Percentiles rank a stretch among this genome's conserved stretches.
phyloP scores from a whole-genome alignment of 2,329 filamentous ascomycete genomes.

The Alternaria brassicicola region DNA sequence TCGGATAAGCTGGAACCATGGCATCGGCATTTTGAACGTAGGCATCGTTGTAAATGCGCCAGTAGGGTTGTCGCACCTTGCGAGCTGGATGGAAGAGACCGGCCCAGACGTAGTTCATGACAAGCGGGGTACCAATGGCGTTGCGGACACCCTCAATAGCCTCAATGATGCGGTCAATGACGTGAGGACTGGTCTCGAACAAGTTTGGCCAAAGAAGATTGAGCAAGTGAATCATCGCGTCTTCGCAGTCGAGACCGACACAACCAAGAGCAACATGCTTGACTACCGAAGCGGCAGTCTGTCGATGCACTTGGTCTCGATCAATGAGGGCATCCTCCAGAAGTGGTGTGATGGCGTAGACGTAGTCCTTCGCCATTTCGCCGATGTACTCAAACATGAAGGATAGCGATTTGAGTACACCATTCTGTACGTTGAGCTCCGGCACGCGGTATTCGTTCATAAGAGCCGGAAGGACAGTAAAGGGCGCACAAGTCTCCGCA shows the following conservation, averaged over 20 bases:
- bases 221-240: slow-evolving; percentile 96
- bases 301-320: slow-evolving; percentile 95
- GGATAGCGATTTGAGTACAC: slow-evolving; percentile 93
- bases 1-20: slow-evolving; percentile 96
- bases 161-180: slow-evolving; percentile 97
- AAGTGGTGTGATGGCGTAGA: slow-evolving; percentile 94
- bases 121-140: slow-evolving; percentile 86
- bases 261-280: slow-evolving; percentile 98
- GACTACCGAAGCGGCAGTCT: slow-evolving; percentile 94
- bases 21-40: slow-evolving; percentile 93
- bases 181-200: slow-evolving; percentile 96
- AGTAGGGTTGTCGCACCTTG: slow-evolving; percentile 94
- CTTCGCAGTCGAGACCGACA: slow-evolving; percentile 96
- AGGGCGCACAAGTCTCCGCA: slow-evolving; percentile 96
- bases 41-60: slow-evolving; percentile 95
- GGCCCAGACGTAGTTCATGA: slow-evolving; percentile 98
- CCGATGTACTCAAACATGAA: slow-evolving; percentile 99
- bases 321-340: slow-evolving; percentile 97
- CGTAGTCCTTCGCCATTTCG: slow-evolving; percentile 99
- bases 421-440: slow-evolving; percentile 98
- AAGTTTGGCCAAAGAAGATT: slow-evolving; percentile 96
- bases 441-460: slow-evolving; percentile 99
- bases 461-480: slow-evolving; percentile 95
- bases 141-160: slow-evolving; percentile 95
- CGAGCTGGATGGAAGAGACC: slow-evolving; percentile 95